A percentile compares a stretch with the other conserved stretches of the same genome.
These are phyloP conservation scores for Alloteropsis semialata DNA, from an alignment of 176 grass and related monocot genomes.

Conservation along the genomic window DNA sequence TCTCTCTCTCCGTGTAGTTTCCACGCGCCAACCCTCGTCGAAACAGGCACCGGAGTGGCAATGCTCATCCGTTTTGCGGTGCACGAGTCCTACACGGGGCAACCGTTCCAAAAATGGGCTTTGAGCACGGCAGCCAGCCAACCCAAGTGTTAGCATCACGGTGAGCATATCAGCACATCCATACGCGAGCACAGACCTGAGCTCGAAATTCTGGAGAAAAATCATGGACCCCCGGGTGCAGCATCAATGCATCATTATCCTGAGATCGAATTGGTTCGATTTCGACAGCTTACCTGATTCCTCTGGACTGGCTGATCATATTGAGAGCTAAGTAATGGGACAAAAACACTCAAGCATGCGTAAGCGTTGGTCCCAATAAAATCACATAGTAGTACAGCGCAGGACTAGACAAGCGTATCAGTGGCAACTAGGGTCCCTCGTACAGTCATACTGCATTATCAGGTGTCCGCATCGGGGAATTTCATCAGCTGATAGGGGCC, in stretches of 20 bases:
- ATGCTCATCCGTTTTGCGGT: background rate
- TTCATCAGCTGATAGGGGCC: background rate
- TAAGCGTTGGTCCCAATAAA: background rate
- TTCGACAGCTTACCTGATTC: background rate
- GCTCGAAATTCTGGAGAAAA: background rate
- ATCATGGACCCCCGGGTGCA: background rate
- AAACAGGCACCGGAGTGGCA: background rate
- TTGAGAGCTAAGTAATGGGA: background rate
- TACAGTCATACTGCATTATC: background rate
- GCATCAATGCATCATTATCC: background rate
- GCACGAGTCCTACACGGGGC: background rate
- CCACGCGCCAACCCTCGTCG: background rate
- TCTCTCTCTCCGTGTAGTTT: background rate
- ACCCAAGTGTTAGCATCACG: background rate
- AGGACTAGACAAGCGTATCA: background rate
- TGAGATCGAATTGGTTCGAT: slow-evolving; percentile 5
- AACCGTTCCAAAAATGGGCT: background rate
- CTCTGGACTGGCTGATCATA: background rate
- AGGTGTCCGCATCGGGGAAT: background rate
- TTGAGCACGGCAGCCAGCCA: background rate
- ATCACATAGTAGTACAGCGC: slow-evolving; percentile 9
- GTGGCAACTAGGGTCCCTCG: background rate
- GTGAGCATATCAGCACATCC: background rate
- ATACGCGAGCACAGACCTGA: background rate
- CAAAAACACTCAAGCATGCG: background rate